Base-by-base conservation (phyloP, 1,284 basidiomycete genomes). In the Cronartium ribicola region DNA sequence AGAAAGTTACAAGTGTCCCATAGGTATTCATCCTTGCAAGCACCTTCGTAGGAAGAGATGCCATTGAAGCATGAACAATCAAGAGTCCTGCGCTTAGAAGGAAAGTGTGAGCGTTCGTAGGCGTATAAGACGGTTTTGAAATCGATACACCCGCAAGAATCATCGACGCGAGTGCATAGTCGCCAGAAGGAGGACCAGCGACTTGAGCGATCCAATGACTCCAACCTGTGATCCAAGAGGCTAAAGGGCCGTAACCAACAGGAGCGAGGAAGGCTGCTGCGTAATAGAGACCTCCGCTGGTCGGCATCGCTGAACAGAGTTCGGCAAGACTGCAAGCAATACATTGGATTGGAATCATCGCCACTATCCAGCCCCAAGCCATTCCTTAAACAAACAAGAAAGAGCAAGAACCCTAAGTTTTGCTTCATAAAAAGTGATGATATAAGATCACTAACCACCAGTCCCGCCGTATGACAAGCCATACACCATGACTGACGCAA, bases 331-430 rank as follows among this genome's bases (percentile, higher is more conserved):
- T 87, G 10, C 86, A 83, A 3, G 88, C 88, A 20, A 89, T 83
- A 5, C 84, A 83, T 81, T 87, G 83, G 48, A 90, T 88, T 76
- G 90, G 89, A 66, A 88, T 82, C 76, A 83, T 85, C 3, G 89
- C 89, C 75, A 90, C 87, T 22, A 89, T 81, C 89, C 89, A 90
- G 29, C 89, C 89, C 82, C 88, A 90, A 7, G 89, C 85, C 84
- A 90, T 87, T 22, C 89, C 88, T 51, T 5, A 2, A 11, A 17
- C 0, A 0, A 13, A n/a, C n/a, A n/a, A n/a, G 3, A 51, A 51
- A 51, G 17, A 5, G 10, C 11, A 4, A 51, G 48, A 51, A 51
- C 3, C 1, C 4, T 6, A 51, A 51, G 13, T 51, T 5, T 51
- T 0, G 11, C 1, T 0, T 51, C 22, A 51, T 51, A 17, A 7